Conservation (phyloP, 208 protist genomes). For the Hexamita inflata region DNA sequence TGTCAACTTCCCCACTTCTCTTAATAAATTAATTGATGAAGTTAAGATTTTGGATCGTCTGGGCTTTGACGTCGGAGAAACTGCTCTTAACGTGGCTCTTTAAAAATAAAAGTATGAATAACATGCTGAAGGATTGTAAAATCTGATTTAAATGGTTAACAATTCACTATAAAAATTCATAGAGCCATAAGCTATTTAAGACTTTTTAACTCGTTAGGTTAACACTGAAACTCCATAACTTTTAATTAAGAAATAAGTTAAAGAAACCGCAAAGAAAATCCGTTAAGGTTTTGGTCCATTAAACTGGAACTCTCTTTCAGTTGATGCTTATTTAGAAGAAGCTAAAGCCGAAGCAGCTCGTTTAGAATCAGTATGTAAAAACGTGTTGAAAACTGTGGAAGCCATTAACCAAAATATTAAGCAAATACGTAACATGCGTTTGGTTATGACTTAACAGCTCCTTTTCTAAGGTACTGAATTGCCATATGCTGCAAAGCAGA, state of each 20-base stretch:
- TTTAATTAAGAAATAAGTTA: not conserved
- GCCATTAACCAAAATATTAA: not conserved
- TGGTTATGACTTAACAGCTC: not conserved
- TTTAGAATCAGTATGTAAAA: not conserved
- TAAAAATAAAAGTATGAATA: not conserved
- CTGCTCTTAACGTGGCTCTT: slow-evolving; percentile 16
- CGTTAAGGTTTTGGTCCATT: not conserved
- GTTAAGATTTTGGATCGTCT: not conserved
- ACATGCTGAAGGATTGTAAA: not conserved
- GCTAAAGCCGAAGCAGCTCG: not conserved
- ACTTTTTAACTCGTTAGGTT: not conserved
- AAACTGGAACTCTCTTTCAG: slow-evolving; percentile 28
- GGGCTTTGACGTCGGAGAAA: not conserved
- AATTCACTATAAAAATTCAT: not conserved
- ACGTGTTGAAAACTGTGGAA: not conserved
- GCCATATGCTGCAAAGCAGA: not conserved
- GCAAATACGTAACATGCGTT: not conserved
- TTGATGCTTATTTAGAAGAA: not conserved
- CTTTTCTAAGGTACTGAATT: not conserved
- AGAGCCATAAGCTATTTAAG: not conserved
- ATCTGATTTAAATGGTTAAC: not conserved
- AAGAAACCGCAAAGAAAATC: not conserved
- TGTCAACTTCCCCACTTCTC: not conserved
- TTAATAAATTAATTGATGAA: slow-evolving; percentile 18
- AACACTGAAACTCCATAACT: not conserved